Conservation (phyloP, 495 filamentous ascomycete species). For the Pseudevernia furfuracea region DNA sequence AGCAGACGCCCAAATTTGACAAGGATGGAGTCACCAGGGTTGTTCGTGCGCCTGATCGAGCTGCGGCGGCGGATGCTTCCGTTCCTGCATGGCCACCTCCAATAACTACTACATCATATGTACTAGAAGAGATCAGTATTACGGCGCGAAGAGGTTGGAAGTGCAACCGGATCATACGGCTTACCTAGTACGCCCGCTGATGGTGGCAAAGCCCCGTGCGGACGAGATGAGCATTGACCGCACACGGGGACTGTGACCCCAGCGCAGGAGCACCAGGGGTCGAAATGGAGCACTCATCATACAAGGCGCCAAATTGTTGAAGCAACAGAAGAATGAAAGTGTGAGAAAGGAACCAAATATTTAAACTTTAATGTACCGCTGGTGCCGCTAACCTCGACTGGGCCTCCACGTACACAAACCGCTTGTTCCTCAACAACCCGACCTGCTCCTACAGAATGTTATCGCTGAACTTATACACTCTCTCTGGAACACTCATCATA, state of each 20-base stretch:
- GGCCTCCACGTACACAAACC: background rate
- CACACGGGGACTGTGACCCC: constrained; percentile 30
- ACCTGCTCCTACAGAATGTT: too few species aligned
- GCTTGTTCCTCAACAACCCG: background rate
- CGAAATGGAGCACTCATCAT: constrained; percentile 36
- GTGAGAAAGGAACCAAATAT: background rate
- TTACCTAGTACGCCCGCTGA: constrained; percentile 37
- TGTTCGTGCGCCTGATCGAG: constrained; percentile 80
- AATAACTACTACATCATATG: constrained; percentile 90
- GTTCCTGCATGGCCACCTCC: constrained; percentile 93
- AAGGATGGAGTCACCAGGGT: constrained; percentile 79
- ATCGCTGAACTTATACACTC: too few species aligned
- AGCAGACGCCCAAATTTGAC: constrained; percentile 89
- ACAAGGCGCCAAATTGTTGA: background rate
- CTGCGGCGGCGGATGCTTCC: constrained; percentile 90
- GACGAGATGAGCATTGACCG: constrained; percentile 19
- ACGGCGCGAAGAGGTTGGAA: background rate
- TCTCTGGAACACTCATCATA: background rate
- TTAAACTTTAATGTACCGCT: background rate
- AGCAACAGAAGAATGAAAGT: background rate
- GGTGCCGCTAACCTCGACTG: constrained; percentile 1
- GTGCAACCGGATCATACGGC: constrained; percentile 3
- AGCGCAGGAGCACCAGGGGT: constrained; percentile 30
- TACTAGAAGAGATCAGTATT: constrained; percentile 37
- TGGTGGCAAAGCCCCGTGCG: constrained; percentile 36